phyloP scores from a whole-genome alignment of 2,329 filamentous ascomycete species.

The Phaeosphaeriaceae sp. region DNA sequence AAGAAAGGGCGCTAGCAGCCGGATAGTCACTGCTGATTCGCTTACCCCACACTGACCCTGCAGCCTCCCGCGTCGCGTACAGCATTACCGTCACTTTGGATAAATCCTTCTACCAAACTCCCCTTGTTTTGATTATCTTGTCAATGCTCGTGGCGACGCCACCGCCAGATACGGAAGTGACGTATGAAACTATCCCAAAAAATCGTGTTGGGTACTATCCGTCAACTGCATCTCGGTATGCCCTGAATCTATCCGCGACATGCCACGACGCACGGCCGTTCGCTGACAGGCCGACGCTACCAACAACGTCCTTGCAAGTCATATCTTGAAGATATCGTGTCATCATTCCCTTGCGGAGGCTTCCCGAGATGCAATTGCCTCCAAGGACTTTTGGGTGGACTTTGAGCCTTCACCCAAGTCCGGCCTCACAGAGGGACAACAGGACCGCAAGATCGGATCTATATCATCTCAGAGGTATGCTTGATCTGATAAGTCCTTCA shows the following conservation, averaged over 20 bases:
- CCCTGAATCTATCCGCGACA: not conserved
- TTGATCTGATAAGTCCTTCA: not conserved
- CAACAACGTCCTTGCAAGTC: not conserved
- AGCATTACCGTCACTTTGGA: conserved; percentile 11
- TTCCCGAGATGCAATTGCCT: not conserved
- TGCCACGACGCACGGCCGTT: not conserved
- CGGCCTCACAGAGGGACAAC: not conserved
- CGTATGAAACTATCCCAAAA: not conserved
- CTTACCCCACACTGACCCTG: conserved; percentile 11
- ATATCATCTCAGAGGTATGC: not conserved
- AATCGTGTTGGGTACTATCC: conserved; percentile 1
- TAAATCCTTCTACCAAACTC: conserved; percentile 12
- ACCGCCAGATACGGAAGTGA: not conserved
- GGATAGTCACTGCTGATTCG: conserved; percentile 7
- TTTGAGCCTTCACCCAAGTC: not conserved
- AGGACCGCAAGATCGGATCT: not conserved
- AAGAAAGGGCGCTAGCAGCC: not conserved
- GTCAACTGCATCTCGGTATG: not conserved
- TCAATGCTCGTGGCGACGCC: not conserved
- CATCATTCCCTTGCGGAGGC: not conserved
- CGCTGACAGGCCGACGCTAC: not conserved
- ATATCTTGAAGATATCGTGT: not conserved
- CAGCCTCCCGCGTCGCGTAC: conserved; percentile 3
- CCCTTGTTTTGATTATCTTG: conserved; percentile 6
- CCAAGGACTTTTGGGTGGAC: not conserved